phyloP scores from a whole-genome alignment of 768 basidiomycete species.

The Tylopilus intermedius region DNA sequence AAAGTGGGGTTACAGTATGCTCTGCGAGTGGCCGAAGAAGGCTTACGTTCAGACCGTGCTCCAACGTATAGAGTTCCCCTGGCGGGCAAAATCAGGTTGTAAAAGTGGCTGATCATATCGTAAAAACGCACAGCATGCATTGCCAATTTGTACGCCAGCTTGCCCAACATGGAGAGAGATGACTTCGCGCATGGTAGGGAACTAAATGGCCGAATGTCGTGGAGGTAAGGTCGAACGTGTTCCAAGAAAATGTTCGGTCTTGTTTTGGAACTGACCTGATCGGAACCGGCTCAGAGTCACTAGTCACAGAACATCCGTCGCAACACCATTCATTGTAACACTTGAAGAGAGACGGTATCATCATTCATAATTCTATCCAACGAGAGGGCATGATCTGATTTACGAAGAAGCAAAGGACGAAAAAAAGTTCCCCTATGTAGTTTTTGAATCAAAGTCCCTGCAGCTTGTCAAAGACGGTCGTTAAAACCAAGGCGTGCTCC shows the following conservation, averaged over 20 bases:
- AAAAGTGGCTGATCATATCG: slow-evolving; percentile 1
- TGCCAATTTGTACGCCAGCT: slow-evolving; percentile 91
- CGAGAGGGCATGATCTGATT: too few relatives aligned
- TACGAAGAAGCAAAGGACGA: too few relatives aligned
- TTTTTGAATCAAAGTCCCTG: too few relatives aligned
- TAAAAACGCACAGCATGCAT: slow-evolving; percentile 82
- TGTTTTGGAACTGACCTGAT: slow-evolving; percentile 16
- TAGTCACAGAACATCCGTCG: too few relatives aligned
- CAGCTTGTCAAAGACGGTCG: too few relatives aligned
- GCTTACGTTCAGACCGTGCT: slow-evolving; percentile 92
- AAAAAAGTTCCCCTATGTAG: too few relatives aligned
- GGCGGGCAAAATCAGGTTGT: slow-evolving; percentile 15
- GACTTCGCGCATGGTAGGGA: slow-evolving; percentile 74
- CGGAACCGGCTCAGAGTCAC: not conserved
- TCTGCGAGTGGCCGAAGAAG: not conserved
- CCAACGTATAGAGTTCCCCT: slow-evolving; percentile 98
- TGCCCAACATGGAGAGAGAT: slow-evolving; percentile 97
- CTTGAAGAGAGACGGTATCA: too few relatives aligned
- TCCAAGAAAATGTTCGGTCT: slow-evolving; percentile 8
- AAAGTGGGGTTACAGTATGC: slow-evolving; percentile 12
- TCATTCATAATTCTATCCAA: too few relatives aligned
- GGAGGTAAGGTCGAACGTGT: not conserved
- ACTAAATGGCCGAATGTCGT: slow-evolving; percentile 9
- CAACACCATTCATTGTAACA: too few relatives aligned
- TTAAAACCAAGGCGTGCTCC: too few relatives aligned